These are phyloP conservation scores for Nemania sp. DNA, from an alignment of 2,329 filamentous ascomycete species.

Conservation along the genomic window DNA sequence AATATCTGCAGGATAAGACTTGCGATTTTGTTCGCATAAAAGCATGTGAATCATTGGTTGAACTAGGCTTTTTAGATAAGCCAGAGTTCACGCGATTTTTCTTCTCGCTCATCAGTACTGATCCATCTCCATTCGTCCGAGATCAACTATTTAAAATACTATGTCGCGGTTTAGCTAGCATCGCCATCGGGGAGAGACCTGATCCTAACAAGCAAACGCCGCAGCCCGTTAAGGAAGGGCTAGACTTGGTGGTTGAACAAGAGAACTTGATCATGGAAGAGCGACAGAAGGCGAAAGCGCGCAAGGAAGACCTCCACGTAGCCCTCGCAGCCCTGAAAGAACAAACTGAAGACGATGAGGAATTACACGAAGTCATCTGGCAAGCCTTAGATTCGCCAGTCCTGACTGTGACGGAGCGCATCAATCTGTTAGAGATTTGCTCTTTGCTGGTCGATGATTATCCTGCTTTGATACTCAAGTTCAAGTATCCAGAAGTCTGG, in stretches of 20 bases:
- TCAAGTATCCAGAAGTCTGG: conserved; percentile 55
- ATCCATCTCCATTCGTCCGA: conserved; percentile 67
- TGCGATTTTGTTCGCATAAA: conserved; percentile 67
- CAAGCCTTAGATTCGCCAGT: conserved; percentile 53
- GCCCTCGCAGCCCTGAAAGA: conserved; percentile 54
- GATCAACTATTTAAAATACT: conserved; percentile 63
- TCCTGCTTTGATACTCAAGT: conserved; percentile 50
- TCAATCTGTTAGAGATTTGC: conserved; percentile 57
- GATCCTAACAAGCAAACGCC: conserved; percentile 36
- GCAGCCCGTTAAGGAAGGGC: conserved; percentile 43
- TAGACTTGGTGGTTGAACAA: conserved; percentile 55
- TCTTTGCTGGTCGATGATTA: conserved; percentile 55
- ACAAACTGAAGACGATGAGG: conserved; percentile 50
- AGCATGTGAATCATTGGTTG: conserved; percentile 66
- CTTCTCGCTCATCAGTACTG: conserved; percentile 62
- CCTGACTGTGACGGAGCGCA: conserved; percentile 53
- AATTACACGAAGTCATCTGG: conserved; percentile 54
- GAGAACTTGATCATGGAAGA: conserved; percentile 49
- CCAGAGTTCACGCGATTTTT: conserved; percentile 60
- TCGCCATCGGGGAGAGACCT: conserved; percentile 65
- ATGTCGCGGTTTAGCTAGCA: conserved; percentile 62
- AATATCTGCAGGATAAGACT: conserved; percentile 68
- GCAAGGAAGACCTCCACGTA: conserved; percentile 52
- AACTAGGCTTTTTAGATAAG: conserved; percentile 64
- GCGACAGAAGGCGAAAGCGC: conserved; percentile 52